These are phyloP conservation scores for Nidularia sp. DNA, from an alignment of 768 basidiomycete genomes.

Conservation along the genomic window DNA sequence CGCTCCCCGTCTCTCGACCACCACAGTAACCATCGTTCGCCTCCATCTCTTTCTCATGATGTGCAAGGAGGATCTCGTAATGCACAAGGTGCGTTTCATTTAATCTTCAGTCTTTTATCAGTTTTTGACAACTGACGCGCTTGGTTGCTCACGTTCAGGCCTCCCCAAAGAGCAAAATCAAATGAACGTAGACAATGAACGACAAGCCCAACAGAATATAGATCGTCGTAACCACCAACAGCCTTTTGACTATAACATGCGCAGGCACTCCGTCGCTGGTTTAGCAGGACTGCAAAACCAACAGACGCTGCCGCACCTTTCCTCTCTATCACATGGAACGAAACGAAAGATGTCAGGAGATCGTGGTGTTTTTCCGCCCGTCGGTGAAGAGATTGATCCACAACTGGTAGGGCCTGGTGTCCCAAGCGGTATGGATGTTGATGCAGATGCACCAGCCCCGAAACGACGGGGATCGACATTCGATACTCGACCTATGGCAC, in stretches of 20 bases:
- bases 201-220: constrained; percentile 21
- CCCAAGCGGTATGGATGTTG: constrained; percentile 53
- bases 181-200: constrained; percentile 35
- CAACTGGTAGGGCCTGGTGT: constrained; percentile 68
- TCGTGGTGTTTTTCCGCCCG: constrained; percentile 43
- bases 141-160: constrained; percentile 18
- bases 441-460: constrained; percentile 63
- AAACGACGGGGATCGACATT: constrained; percentile 84
- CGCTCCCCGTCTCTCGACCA: constrained; percentile 54
- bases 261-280: constrained; percentile 64
- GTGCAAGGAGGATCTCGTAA: constrained; percentile 21
- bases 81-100: constrained; percentile 24
- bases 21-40: constrained; percentile 19
- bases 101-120: too few species aligned
- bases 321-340: constrained; percentile 50
- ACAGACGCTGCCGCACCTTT: constrained; percentile 33
- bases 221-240: constrained; percentile 27
- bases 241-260: constrained; percentile 66
- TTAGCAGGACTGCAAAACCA: constrained; percentile 39
- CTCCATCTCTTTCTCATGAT: constrained; percentile 20
- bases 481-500: constrained; percentile 72
- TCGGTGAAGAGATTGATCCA: constrained; percentile 61
- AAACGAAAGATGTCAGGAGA: constrained; percentile 85
- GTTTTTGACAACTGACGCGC: too few species aligned
- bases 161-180: constrained; percentile 25